Percentiles rank a stretch among this genome's conserved stretches.
Evolutionary conservation across 2,329 filamentous ascomycete genomes (phyloP).

Genomic region (Aspergillus ustus): DNA sequence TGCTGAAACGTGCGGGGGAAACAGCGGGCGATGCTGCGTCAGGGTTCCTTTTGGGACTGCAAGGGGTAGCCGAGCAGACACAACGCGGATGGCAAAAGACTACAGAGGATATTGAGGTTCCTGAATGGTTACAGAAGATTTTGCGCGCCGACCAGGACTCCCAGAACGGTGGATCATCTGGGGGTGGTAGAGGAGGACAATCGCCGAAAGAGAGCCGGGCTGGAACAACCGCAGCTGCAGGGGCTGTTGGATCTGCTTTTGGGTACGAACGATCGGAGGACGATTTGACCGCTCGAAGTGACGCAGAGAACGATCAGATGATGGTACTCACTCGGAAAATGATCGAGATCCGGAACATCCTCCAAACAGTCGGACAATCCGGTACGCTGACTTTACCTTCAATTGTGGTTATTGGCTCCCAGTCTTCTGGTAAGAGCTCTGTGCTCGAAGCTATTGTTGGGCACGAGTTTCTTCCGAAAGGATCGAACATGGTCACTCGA

Average conservation of each 20-base stretch:
- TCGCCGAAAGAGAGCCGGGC: constrained; percentile 60
- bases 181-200: constrained; percentile 49
- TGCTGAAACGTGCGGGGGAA: constrained; percentile 75
- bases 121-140: constrained; percentile 80
- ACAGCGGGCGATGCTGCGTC: constrained; percentile 71
- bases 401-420: constrained; percentile 98
- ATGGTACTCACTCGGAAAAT: constrained; percentile 99
- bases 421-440: constrained; percentile 97
- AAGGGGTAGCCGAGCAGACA: constrained; percentile 78
- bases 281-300: constrained; percentile 64
- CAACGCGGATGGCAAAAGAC: constrained; percentile 80
- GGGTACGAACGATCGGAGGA: constrained; percentile 73
- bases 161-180: constrained; percentile 48
- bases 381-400: constrained; percentile 86
- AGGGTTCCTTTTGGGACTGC: constrained; percentile 71
- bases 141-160: constrained; percentile 66
- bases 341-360: constrained; percentile 95
- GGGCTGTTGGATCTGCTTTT: constrained; percentile 75
- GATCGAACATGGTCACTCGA: constrained; percentile 97
- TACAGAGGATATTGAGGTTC: constrained; percentile 73
- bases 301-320: constrained; percentile 94
- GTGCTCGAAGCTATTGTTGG: constrained; percentile 96
- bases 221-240: constrained; percentile 66
- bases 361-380: constrained; percentile 91
- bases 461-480: constrained; percentile 96